Conservation (phyloP, 2,329 filamentous ascomycete species). For the Stachybotrys echinatus region DNA sequence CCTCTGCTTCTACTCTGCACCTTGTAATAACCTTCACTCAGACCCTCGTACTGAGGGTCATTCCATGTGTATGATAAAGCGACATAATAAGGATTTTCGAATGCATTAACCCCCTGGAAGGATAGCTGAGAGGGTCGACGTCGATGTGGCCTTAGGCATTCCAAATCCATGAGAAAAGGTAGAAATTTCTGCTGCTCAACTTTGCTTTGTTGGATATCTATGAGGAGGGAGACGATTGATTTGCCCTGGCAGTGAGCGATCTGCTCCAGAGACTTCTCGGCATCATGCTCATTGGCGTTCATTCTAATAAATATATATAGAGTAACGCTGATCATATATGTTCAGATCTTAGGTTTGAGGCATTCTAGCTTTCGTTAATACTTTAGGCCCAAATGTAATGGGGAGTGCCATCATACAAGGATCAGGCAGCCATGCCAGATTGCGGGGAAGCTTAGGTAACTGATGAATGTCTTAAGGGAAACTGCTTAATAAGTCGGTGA, state of each 20-base stretch:
- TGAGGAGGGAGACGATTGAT: not conserved
- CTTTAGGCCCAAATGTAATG: not conserved
- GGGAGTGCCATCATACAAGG: not conserved
- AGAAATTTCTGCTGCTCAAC: not conserved
- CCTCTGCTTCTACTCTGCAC: conserved; percentile 7
- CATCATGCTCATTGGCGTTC: not conserved
- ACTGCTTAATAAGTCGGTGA: not conserved
- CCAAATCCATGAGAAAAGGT: not conserved
- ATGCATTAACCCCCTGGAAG: conserved; percentile 1
- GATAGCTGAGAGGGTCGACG: not conserved
- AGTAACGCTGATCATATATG: not conserved
- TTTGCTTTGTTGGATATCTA: not conserved
- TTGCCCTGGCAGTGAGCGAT: not conserved
- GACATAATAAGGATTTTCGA: conserved; percentile 9
- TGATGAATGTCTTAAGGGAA: not conserved
- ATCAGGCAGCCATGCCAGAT: not conserved
- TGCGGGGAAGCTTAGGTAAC: not conserved
- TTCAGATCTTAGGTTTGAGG: not conserved
- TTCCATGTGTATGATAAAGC: conserved; percentile 17
- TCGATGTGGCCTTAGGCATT: not conserved
- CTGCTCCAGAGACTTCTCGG: not conserved
- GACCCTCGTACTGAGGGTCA: conserved; percentile 10
- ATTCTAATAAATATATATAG: not conserved
- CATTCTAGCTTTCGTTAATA: not conserved
- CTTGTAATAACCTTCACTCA: conserved; percentile 7